Evolutionary conservation across 164 flowering plant species (phyloP), one percentile per base, ranked within the genome.

Genomic region (Paratinospora sagittata): DNA sequence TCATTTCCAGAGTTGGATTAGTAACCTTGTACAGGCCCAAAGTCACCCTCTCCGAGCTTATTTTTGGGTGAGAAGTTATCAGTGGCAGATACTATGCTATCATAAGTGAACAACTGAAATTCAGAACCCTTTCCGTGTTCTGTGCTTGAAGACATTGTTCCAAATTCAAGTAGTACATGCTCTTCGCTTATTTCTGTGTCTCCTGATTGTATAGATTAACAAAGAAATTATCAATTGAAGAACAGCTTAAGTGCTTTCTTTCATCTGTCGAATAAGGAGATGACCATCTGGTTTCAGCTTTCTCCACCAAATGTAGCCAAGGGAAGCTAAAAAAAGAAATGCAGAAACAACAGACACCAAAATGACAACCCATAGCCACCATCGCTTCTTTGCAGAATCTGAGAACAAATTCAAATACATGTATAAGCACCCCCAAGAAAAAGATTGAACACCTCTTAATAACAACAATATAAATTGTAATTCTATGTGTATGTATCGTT

Each of bases 41-140:
- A 64, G 8, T 39, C 41, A 11, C 66, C 66, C 17, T 64, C n/a
- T 64, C 66, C 41, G 19, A 64, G 41, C 41, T 33, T 64, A 64
- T 64, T 64, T 27, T 16, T 27, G 3, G 66, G 5, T 27, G 66
- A 63, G 66, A 63, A 63, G 37, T 64, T 27, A 64, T 64, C 21
- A 16, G 66, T 64, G 6, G 66, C 66, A 33, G 19, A 30, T 19
- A 33, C 66, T 24, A 64, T 64, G 34, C 41, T 64, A 64, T 64
- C 66, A 64, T 26, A 64, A 13, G 21, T 30, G 34, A 64, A 64
- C n/a, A 64, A 3, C 37, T 1, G 19, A 30, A 64, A 33, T 0
- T 27, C 39, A 33, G 27, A 17, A 30, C 66, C 41, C 66, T 33
- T 64, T 64, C 41, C 41, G 2, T 34, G 21, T 33, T 30, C 33